phyloP scores from a whole-genome alignment of 805 yeast genomes.

The Wickerhamomyces sydowiorum region DNA sequence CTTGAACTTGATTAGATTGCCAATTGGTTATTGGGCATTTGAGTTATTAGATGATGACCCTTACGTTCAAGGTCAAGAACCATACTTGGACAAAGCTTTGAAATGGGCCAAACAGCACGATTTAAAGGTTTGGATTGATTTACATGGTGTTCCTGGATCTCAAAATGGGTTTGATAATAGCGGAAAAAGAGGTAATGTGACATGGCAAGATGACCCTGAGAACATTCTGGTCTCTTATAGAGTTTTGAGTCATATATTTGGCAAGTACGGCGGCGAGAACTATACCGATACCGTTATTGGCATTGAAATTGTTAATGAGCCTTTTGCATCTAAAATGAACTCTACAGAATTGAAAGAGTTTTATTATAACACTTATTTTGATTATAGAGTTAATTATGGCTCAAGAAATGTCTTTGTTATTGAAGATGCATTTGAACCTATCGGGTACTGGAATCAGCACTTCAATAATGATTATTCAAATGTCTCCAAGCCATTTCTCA shows the following conservation, averaged over 20 bases:
- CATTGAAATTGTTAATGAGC: constrained; percentile 68
- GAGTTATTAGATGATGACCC: constrained; percentile 42
- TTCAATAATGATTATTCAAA: constrained; percentile 27
- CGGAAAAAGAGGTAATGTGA: constrained; percentile 48
- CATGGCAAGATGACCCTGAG: constrained; percentile 35
- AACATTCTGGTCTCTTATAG: constrained; percentile 44
- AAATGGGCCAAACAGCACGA: constrained; percentile 60
- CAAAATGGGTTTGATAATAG: constrained; percentile 86
- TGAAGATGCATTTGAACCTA: constrained; percentile 60
- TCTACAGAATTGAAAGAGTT: constrained; percentile 27
- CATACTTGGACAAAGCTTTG: constrained; percentile 57
- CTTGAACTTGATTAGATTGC: constrained; percentile 67
- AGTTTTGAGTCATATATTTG: constrained; percentile 43
- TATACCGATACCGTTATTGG: constrained; percentile 60
- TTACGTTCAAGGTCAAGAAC: constrained; percentile 59
- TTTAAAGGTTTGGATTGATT: constrained; percentile 66
- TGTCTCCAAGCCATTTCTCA: constrained; percentile 25
- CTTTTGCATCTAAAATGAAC: constrained; percentile 49
- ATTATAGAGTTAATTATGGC: constrained; percentile 16
- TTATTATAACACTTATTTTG: constrained; percentile 26
- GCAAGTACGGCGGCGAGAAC: constrained; percentile 42
- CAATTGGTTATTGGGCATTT: constrained; percentile 79
- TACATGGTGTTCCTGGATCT: constrained; percentile 81
- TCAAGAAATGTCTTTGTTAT: constrained; percentile 40
- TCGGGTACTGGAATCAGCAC: constrained; percentile 50